These are phyloP conservation scores for Oryza coarctata DNA, from an alignment of 176 grass and related monocot species.

Conservation along the genomic window DNA sequence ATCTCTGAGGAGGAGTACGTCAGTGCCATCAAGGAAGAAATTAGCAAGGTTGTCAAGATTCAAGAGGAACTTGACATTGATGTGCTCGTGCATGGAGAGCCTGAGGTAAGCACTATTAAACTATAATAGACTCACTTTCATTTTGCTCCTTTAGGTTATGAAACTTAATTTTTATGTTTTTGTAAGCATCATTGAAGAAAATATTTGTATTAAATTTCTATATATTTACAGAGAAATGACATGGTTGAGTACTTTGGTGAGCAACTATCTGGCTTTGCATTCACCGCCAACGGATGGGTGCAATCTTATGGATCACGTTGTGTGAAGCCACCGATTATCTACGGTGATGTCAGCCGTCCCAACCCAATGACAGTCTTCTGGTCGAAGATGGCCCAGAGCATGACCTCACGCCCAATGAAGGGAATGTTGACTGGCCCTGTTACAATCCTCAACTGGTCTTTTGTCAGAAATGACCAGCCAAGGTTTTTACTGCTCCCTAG, in stretches of 20 bases:
- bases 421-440: slow-evolving; percentile 98
- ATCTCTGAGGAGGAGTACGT: slow-evolving; percentile 80
- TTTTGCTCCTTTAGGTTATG: background rate
- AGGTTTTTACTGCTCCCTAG: slow-evolving; percentile 51
- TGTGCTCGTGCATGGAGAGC: slow-evolving; percentile 94
- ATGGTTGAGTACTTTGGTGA: slow-evolving; percentile 99
- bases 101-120: slow-evolving; percentile 61
- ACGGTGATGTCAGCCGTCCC: slow-evolving; percentile 91
- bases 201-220: background rate
- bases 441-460: slow-evolving; percentile 99
- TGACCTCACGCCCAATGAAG: slow-evolving; percentile 96
- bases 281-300: slow-evolving; percentile 96
- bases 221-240: slow-evolving; percentile 80
- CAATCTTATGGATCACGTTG: slow-evolving; percentile 96
- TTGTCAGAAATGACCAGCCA: slow-evolving; percentile 94
- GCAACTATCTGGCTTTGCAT: slow-evolving; percentile 95
- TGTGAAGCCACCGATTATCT: slow-evolving; percentile 96
- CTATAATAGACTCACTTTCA: background rate
- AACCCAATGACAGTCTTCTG: slow-evolving; percentile 96
- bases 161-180: background rate
- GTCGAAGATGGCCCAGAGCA: slow-evolving; percentile 83
- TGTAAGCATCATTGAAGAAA: background rate
- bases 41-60: slow-evolving; percentile 88
- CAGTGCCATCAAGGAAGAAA: slow-evolving; percentile 87
- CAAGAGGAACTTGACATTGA: slow-evolving; percentile 99